Conservation (phyloP, 1,284 basidiomycete species). For the Anthracocystis walkeri region DNA sequence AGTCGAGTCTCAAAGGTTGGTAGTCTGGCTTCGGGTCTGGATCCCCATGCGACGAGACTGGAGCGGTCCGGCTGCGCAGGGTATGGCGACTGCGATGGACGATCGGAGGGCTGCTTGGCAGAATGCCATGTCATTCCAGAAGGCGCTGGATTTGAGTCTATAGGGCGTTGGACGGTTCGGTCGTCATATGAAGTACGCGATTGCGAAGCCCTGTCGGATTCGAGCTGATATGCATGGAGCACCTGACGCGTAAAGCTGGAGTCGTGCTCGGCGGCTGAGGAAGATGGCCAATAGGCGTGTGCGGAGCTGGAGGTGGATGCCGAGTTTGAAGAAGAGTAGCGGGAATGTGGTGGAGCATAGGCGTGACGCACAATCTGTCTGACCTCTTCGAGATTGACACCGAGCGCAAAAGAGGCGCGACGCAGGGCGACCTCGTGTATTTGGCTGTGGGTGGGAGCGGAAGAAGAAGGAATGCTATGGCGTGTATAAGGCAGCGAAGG, state of each 20-base stretch:
- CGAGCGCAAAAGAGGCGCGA: constrained; percentile 30
- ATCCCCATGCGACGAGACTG: constrained; percentile 12
- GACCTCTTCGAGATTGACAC: constrained; percentile 28
- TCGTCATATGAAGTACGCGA: constrained; percentile 9
- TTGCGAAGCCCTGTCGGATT: constrained; percentile 21
- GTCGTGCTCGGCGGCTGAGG: constrained; percentile 1
- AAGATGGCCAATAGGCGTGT: constrained; percentile 4
- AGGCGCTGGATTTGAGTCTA: background rate
- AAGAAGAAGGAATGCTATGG: constrained; percentile 21
- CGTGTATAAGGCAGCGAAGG: constrained; percentile 9
- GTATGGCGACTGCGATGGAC: background rate
- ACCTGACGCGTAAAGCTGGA: constrained; percentile 21
- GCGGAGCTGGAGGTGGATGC: constrained; percentile 16
- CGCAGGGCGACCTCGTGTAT: constrained; percentile 30
- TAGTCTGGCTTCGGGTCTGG: constrained; percentile 1
- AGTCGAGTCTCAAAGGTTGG: constrained; percentile 6
- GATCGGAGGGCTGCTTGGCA: background rate
- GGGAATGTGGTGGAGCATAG: constrained; percentile 9
- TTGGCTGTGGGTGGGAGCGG: background rate
- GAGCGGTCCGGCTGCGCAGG: constrained; percentile 10
- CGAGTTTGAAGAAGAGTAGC: constrained; percentile 6
- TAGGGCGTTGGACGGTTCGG: background rate
- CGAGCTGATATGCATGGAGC: constrained; percentile 28
- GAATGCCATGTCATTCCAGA: constrained; percentile 11
- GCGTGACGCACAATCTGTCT: constrained; percentile 29